phyloP scores from a whole-genome alignment of 2,329 filamentous ascomycete genomes.

The Fusarium ramigenum region DNA sequence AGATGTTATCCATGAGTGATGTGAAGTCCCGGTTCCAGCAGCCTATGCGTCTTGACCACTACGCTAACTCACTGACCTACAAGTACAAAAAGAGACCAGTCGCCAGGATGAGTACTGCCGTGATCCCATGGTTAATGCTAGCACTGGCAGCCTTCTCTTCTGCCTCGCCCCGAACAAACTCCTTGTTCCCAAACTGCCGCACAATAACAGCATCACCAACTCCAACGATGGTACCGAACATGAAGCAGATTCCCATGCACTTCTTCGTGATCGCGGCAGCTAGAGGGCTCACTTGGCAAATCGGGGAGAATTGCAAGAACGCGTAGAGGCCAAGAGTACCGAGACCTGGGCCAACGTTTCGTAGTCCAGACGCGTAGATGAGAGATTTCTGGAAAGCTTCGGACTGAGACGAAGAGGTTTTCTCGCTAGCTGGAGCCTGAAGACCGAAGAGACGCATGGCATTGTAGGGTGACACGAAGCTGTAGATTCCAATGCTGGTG shows the following conservation, averaged over 20 bases:
- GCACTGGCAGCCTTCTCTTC: conserved; percentile 9
- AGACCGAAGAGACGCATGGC: conserved; percentile 20
- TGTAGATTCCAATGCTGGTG: conserved; percentile 26
- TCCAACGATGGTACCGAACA: conserved; percentile 15
- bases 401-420: neutral
- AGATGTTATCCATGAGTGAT: neutral
- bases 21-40: neutral
- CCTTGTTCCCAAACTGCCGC: conserved; percentile 18
- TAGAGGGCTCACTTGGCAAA: conserved; percentile 8
- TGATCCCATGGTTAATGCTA: conserved; percentile 17
- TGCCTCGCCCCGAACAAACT: neutral
- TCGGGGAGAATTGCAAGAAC: conserved; percentile 26
- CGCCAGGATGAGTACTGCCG: conserved; percentile 6
- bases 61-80: neutral
- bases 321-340: conserved; percentile 21
- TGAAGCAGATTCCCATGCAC: conserved; percentile 25
- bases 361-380: conserved; percentile 19
- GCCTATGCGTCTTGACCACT: neutral
- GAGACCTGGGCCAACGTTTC: conserved; percentile 12
- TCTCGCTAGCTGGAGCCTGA: neutral
- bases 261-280: neutral
- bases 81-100: conserved; percentile 26
- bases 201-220: conserved; percentile 27
- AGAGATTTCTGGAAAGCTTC: conserved; percentile 21
- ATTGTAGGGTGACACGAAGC: conserved; percentile 23